Base-by-base conservation (phyloP, 2,329 filamentous ascomycete genomes). In the Colletotrichum tanaceti region DNA sequence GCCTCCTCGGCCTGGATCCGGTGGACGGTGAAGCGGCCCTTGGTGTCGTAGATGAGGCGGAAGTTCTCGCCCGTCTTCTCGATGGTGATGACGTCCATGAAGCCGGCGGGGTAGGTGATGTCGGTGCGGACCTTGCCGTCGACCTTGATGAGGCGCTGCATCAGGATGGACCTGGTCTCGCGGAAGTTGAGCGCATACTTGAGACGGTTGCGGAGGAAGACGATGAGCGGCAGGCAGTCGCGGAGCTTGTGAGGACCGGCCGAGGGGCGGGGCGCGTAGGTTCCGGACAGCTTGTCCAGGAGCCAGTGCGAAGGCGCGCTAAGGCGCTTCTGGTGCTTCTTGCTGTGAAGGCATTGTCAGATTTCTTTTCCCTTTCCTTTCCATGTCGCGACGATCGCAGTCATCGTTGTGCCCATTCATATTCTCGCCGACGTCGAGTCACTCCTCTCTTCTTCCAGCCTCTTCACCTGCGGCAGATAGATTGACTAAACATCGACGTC, bases 51-150 rank as follows among this genome's bases (percentile, higher is more conserved):
- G 90, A 99, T 88, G 77, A 99, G 93, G 78, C 96, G 95, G 93
- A 99, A 99, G 92, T 97, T 93, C 91, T 99, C 96, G 91, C 94
- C 94, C 71, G 96, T 99, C 93, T 99, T 99, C 86, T 99, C 96
- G 83, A 99, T 97, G 80, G 89, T 88, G 88, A 99, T 98, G 82
- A 99, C 96, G 83, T 99, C 96, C 96, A 98, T 98, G 91, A 97
- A 98, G 79, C 96, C 96, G 76, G 96, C 88, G 78, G 96, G 96
- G 91, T 93, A 99, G 86, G 94, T 99, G 79, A 89, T 87, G 86
- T 99, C 96, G 85, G 96, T 99, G 87, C 96, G 95, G 86, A 99
- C 94, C 90, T 99, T 99, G 89, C 91, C 92, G 83, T 99, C 96
- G 81, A 99, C 96, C 92, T 98, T 98, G 92, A 99, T 90, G 78